Base-by-base conservation (phyloP, 176 grass and related monocot species). In the Rhynchospora breviuscula region DNA sequence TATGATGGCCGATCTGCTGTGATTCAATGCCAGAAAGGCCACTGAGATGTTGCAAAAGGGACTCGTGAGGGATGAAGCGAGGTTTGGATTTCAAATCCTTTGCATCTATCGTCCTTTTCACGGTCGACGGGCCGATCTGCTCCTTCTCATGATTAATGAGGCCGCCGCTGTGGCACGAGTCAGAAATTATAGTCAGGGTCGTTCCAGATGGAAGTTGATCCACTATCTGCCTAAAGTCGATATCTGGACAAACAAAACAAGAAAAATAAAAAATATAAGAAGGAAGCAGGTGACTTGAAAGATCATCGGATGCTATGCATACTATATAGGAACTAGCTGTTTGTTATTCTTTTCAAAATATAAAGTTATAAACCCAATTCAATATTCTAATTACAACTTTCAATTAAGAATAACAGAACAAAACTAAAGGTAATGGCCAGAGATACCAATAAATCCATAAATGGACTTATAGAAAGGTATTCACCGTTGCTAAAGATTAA, bases 131-230 rank as follows among this genome's bases (percentile, higher is more conserved):
- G 33, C 94, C 94, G 63, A 97, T 94, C 79, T 97, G 94, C 76
- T 97, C 94, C 83, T 94, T 97, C 77, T 97, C 94, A 14, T 84
- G 78, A 87, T 94, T 92, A 62, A 97, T 94, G 82, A 97, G 94
- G 13, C 94, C 94, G 46, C 92, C 92, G 82, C 94, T 97, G 90
- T 97, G 90, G 85, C 94, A 94, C 59, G 94, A 97, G 78, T 91
- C 89, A 0, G 92, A 97, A 22, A 94, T 82, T 29, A 97, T 92
- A 52, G 94, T 97, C 79, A 97, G 88, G 74, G 47, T 92, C 15
- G 91, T 84, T 61, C 91, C 91, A 0, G 18, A 17, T 0, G 94
- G 91, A 56, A 97, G 84, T 0, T 56, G 72, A 83, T 97, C 91
- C 49, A 97, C 91, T 11, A 97, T 72, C 84, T 79, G 58, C 68